phyloP scores from a whole-genome alignment of 148 eudicot genomes.

The Polygonum maritimum region DNA sequence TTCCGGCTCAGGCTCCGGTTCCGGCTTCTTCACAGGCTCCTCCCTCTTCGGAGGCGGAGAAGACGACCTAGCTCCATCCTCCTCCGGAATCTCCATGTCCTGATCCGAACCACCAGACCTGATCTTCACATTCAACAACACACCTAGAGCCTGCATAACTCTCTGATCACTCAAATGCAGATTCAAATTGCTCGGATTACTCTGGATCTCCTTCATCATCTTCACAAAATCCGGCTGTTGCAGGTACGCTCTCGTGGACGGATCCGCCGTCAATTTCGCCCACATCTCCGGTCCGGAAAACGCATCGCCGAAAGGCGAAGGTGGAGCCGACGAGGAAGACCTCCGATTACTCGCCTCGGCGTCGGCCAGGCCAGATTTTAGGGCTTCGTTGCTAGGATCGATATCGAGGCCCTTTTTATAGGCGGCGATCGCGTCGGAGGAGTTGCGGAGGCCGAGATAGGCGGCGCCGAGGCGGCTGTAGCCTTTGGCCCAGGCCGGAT shows the following conservation, averaged over 20 bases:
- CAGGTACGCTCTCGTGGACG: conserved; percentile 43
- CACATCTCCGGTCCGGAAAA: conserved; percentile 94
- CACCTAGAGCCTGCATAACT: conserved; percentile 88
- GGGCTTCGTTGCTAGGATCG: conserved; percentile 65
- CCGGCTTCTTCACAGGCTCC: conserved; percentile 30
- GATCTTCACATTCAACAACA: conserved; percentile 60
- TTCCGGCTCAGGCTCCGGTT: conserved; percentile 27
- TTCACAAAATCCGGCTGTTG: conserved; percentile 75
- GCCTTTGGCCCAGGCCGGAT: conserved; percentile 77
- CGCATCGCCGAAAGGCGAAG: conserved; percentile 68
- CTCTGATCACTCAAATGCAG: conserved; percentile 85
- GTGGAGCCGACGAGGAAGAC: not conserved
- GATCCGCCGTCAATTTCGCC: conserved; percentile 74
- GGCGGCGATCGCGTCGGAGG: conserved; percentile 44
- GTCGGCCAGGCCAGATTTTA: conserved; percentile 60
- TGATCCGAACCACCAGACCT: conserved; percentile 15
- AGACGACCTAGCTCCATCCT: conserved; percentile 5
- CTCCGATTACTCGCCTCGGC: conserved; percentile 27
- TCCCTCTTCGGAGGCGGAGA: conserved; percentile 23
- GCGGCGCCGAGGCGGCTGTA: conserved; percentile 86
- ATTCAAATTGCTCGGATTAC: conserved; percentile 69
- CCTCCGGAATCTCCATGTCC: conserved; percentile 17
- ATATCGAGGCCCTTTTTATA: conserved; percentile 70
- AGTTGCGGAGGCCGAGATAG: conserved; percentile 35
- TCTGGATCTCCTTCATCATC: conserved; percentile 90